Evolutionary conservation across 495 filamentous ascomycete species (phyloP).

Genomic region (Aspergillus kassunensis): DNA sequence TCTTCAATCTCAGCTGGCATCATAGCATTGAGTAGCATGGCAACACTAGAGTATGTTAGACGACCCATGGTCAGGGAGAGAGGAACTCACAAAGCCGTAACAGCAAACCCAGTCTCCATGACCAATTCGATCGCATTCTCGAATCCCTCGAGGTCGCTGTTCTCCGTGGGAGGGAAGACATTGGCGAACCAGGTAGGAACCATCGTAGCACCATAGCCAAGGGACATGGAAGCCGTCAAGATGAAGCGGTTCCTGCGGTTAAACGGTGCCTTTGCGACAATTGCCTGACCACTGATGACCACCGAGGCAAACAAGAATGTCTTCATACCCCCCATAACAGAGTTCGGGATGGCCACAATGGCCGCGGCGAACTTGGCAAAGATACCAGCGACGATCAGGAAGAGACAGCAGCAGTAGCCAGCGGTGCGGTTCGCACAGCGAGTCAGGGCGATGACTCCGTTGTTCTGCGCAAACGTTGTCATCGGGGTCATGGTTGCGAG

Average conservation of each 20-base stretch:
- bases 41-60: no score
- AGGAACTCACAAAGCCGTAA: constrained; percentile 55
- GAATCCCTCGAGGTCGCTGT: constrained; percentile 69
- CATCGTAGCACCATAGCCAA: constrained; percentile 79
- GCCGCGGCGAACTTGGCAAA: constrained; percentile 90
- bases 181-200: constrained; percentile 68
- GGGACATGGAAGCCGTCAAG: constrained; percentile 68
- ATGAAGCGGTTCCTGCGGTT: constrained; percentile 85
- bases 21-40: constrained; percentile 11
- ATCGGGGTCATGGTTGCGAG: constrained; percentile 83
- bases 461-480: constrained; percentile 82
- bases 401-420: constrained; percentile 72
- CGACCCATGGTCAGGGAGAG: no score
- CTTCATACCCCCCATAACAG: constrained; percentile 89
- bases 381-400: constrained; percentile 81
- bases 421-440: constrained; percentile 85
- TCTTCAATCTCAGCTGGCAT: constrained; percentile 14
- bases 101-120: constrained; percentile 64
- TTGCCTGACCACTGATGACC: constrained; percentile 78
- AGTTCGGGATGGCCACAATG: constrained; percentile 72
- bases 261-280: constrained; percentile 74
- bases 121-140: constrained; percentile 80
- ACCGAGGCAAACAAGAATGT: constrained; percentile 86
- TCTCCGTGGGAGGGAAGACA: constrained; percentile 70
- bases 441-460: constrained; percentile 86